These are phyloP conservation scores for Boletus patriciae DNA, from an alignment of 768 basidiomycete genomes.

Conservation along the genomic window DNA sequence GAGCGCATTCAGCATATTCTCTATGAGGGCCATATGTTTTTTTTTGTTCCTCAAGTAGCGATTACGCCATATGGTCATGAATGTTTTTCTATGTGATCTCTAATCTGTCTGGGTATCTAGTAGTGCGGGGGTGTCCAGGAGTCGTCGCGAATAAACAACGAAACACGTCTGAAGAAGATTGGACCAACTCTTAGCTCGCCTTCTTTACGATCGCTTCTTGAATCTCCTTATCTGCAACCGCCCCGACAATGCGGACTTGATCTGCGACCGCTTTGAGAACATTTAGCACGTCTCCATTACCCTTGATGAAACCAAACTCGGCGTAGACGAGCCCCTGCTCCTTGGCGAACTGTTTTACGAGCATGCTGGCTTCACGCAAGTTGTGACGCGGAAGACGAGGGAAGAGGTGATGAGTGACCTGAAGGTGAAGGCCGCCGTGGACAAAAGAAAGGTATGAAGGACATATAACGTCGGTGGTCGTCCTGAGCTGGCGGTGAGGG, in stretches of 20 bases:
- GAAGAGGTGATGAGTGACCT: slow-evolving; percentile 97
- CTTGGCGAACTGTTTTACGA: slow-evolving; percentile 86
- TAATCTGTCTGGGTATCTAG: slow-evolving; percentile 17
- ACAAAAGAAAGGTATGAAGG: slow-evolving; percentile 79
- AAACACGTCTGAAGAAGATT: background rate
- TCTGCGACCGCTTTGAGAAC: slow-evolving; percentile 84
- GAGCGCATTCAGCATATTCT: slow-evolving; percentile 27
- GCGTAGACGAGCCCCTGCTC: slow-evolving; percentile 85
- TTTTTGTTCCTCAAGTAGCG: background rate
- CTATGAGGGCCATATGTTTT: slow-evolving; percentile 21
- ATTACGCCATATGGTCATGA: background rate
- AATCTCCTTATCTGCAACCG: slow-evolving; percentile 77
- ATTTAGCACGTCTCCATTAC: slow-evolving; percentile 81
- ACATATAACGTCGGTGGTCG: slow-evolving; percentile 96
- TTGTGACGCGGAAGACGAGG: slow-evolving; percentile 95
- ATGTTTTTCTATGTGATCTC: background rate
- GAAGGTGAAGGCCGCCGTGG: slow-evolving; percentile 96
- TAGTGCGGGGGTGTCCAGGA: background rate
- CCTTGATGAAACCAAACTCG: slow-evolving; percentile 87
- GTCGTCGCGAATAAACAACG: background rate
- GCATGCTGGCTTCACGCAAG: slow-evolving; percentile 71
- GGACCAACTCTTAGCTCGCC: slow-evolving; percentile 7
- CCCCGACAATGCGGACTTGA: slow-evolving; percentile 79
- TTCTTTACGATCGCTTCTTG: slow-evolving; percentile 59
- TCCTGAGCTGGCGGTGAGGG: slow-evolving; percentile 90